A percentile compares a stretch with the other conserved stretches of the same genome.
phyloP scores from a whole-genome alignment of 2,329 filamentous ascomycete species.

The Emergomyces africanus region DNA sequence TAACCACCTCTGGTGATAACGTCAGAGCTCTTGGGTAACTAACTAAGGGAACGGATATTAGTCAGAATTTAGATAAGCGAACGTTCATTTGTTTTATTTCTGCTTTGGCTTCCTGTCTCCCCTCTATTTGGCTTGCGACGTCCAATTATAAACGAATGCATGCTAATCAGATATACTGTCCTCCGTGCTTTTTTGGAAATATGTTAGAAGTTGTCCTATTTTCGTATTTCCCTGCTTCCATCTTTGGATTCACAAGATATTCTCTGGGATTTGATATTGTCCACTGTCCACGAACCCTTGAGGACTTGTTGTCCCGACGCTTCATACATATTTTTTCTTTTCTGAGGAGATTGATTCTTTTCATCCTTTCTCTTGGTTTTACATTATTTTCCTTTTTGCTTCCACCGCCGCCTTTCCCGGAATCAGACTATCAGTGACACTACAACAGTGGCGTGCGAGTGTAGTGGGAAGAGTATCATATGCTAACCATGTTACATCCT shows the following conservation, averaged over 20 bases:
- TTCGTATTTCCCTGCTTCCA: too few relatives aligned
- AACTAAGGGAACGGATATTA: too few relatives aligned
- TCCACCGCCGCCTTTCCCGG: neutral
- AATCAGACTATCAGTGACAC: neutral
- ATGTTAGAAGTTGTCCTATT: neutral
- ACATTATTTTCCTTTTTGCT: neutral
- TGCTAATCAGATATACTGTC: too few relatives aligned
- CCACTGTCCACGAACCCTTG: neutral
- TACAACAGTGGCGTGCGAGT: neutral
- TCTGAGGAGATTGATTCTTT: neutral
- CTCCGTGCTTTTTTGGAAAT: neutral
- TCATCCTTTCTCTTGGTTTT: neutral
- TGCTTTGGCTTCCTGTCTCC: neutral
- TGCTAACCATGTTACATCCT: neutral
- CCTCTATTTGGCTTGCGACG: too few relatives aligned
- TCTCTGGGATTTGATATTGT: too few relatives aligned
- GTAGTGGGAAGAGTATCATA: neutral
- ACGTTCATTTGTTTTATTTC: neutral
- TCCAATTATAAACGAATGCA: too few relatives aligned
- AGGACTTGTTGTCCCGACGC: too few relatives aligned
- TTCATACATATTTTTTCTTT: too few relatives aligned
- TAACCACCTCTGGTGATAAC: too few relatives aligned
- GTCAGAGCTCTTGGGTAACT: too few relatives aligned
- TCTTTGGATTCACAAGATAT: too few relatives aligned
- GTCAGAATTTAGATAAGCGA: too few relatives aligned